Conservation (phyloP, 257 asterid genomes). For the Scutellaria minor region DNA sequence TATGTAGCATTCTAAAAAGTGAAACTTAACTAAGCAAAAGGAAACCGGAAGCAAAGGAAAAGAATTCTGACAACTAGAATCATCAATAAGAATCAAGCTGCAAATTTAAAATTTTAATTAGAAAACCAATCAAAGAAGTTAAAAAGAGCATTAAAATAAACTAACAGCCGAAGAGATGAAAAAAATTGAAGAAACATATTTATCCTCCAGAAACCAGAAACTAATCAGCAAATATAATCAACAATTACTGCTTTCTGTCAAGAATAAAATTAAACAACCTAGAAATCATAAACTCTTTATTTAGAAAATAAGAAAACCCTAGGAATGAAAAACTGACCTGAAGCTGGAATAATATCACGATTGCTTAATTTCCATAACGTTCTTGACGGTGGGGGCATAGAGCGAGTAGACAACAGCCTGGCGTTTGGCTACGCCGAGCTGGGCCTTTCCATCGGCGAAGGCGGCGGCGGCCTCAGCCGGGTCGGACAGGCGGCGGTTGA, state of each 20-base stretch:
- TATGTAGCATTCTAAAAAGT: background rate
- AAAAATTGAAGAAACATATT: background rate
- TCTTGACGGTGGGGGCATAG: slow-evolving; percentile 71
- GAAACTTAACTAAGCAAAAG: background rate
- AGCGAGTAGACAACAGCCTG: slow-evolving; percentile 84
- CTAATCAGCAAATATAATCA: background rate
- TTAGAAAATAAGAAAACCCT: slow-evolving; percentile 21
- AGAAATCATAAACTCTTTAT: background rate
- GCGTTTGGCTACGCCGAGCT: slow-evolving; percentile 80
- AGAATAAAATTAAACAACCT: no score
- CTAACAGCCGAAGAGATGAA: background rate
- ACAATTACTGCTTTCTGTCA: background rate
- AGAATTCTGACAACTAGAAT: background rate
- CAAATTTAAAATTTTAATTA: background rate
- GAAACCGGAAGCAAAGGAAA: background rate
- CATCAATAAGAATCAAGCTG: slow-evolving; percentile 15
- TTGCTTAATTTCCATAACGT: slow-evolving; percentile 72
- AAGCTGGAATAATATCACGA: slow-evolving; percentile 27
- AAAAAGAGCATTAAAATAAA: background rate
- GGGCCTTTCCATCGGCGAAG: slow-evolving; percentile 75
- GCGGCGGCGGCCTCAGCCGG: slow-evolving; percentile 61
- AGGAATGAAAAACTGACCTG: slow-evolving; percentile 34
- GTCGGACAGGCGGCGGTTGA: slow-evolving; percentile 57
- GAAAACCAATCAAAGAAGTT: background rate
- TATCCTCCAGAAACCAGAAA: background rate